Evolutionary conservation across 2,329 filamentous ascomycete species (phyloP).

Genomic region (Calonectria ilicicola): DNA sequence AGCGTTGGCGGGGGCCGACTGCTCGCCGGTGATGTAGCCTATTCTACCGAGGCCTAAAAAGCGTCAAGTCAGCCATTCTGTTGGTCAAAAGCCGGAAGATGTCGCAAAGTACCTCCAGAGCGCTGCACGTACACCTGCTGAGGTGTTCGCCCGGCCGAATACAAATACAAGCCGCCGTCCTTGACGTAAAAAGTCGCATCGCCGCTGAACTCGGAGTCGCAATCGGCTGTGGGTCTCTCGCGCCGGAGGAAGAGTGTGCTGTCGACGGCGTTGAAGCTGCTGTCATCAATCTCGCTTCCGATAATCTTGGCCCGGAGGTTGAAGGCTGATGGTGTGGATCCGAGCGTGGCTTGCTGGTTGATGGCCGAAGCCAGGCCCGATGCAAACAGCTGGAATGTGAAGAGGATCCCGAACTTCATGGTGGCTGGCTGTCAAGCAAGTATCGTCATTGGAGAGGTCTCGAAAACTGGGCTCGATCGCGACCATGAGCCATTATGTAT

Average conservation of each 20-base stretch:
- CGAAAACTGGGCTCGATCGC: neutral
- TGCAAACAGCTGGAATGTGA: neutral
- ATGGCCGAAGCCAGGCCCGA: neutral
- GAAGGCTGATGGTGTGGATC: neutral
- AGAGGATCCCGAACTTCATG: neutral
- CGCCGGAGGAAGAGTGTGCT: neutral
- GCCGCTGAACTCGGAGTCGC: neutral
- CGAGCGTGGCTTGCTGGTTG: neutral
- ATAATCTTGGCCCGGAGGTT: neutral
- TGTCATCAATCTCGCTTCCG: neutral
- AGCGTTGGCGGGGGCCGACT: neutral
- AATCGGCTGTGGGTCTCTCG: neutral
- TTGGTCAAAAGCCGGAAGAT: neutral
- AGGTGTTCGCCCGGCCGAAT: neutral
- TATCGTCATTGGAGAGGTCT: neutral
- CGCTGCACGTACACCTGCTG: neutral
- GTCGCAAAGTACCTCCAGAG: neutral
- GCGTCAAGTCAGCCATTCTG: neutral
- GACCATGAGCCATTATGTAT: neutral
- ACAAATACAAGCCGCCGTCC: neutral
- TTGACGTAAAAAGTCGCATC: neutral
- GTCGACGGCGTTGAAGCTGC: neutral
- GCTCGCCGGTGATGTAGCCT: neutral
- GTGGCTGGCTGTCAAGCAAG: neutral
- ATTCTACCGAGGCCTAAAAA: neutral